phyloP scores from a whole-genome alignment of 2,329 filamentous ascomycete genomes.

The Fusarium coicis region DNA sequence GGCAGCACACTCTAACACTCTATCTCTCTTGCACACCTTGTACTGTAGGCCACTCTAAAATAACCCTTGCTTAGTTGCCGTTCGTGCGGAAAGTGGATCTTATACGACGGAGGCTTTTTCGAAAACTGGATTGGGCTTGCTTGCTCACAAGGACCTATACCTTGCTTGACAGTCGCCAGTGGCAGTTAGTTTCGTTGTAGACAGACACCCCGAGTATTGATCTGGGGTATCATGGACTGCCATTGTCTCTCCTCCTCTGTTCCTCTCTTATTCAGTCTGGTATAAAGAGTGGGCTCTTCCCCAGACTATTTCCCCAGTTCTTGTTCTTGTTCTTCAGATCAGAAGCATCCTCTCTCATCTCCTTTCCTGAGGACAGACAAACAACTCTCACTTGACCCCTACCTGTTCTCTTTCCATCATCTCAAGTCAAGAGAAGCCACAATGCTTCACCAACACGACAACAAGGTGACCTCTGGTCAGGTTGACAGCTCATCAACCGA shows the following conservation, averaged over 20 bases:
- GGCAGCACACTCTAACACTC: constrained; percentile 15
- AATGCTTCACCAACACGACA: constrained; percentile 30
- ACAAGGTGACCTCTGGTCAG: constrained; percentile 19
- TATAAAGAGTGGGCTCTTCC: constrained; percentile 41
- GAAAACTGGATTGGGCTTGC: constrained; percentile 20
- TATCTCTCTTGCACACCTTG: neutral
- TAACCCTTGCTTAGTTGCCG: constrained; percentile 37
- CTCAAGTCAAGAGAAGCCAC: constrained; percentile 13
- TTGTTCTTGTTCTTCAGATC: constrained; percentile 37
- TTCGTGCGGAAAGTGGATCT: constrained; percentile 33
- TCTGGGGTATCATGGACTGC: neutral
- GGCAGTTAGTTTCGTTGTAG: neutral
- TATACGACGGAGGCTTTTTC: constrained; percentile 28
- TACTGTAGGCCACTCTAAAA: neutral
- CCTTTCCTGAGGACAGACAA: constrained; percentile 27
- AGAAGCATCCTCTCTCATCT: constrained; percentile 38
- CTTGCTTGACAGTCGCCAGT: constrained; percentile 16
- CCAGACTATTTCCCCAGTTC: constrained; percentile 34
- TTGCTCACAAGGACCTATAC: neutral
- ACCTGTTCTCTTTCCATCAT: neutral
- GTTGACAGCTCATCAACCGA: constrained; percentile 43
- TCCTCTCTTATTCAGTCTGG: neutral
- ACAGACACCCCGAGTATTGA: neutral
- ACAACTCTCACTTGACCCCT: neutral
- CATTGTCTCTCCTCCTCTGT: neutral